Percentiles rank a stretch among this genome's conserved stretches.
Evolutionary conservation across 768 basidiomycete genomes (phyloP).

Genomic region (Hygrocybe coccinea): DNA sequence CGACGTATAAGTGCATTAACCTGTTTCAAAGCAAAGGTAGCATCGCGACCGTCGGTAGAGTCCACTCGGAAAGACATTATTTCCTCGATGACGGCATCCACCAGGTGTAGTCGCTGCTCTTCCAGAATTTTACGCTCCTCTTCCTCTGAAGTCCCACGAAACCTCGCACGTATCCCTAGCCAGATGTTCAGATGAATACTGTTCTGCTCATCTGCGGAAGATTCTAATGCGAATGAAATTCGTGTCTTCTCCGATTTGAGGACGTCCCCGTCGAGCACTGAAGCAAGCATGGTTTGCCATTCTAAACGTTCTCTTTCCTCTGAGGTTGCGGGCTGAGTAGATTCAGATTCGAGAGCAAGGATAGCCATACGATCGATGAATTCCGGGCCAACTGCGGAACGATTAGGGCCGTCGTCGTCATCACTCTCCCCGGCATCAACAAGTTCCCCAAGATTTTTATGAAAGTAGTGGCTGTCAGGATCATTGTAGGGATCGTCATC

Average conservation of each 20-base stretch:
- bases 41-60: conserved; percentile 28
- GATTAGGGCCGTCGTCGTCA: conserved; percentile 59
- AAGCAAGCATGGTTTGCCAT: conserved; percentile 94
- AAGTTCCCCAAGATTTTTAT: conserved; percentile 63
- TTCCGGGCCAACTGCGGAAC: conserved; percentile 42
- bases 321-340: conserved; percentile 59
- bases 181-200: conserved; percentile 70
- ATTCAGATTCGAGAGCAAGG: conserved; percentile 56
- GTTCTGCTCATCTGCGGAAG: conserved; percentile 64
- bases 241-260: conserved; percentile 92
- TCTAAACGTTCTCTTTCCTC: conserved; percentile 81
- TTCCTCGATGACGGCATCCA: conserved; percentile 82
- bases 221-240: conserved; percentile 74
- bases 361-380: conserved; percentile 48
- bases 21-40: conserved; percentile 51
- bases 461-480: conserved; percentile 79
- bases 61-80: conserved; percentile 68
- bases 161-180: conserved; percentile 84
- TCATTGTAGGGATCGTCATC: conserved; percentile 71
- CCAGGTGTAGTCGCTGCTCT: conserved; percentile 73
- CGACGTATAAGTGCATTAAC: conserved; percentile 65
- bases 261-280: conserved; percentile 90
- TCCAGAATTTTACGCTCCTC: conserved; percentile 81
- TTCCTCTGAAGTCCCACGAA: conserved; percentile 71
- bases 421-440: conserved; percentile 69